Evolutionary conservation across 2,329 filamentous ascomycete genomes (phyloP), one percentile per base, ranked within the genome.

Genomic region (Talaromyces sp.): DNA sequence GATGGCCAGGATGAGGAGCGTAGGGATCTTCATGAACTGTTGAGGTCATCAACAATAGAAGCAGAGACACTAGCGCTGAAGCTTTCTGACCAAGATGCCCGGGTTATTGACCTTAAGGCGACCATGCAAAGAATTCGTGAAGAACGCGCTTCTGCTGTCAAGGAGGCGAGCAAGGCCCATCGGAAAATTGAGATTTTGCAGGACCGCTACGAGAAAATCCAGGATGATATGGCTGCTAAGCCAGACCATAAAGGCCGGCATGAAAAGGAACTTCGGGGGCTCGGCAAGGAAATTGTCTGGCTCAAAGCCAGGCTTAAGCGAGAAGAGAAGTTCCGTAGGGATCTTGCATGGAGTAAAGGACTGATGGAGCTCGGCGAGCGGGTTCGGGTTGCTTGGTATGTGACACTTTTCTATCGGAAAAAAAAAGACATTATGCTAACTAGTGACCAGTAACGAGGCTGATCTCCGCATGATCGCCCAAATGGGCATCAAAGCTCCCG

Each of bases 241-340:
- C 68, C 67, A 76, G 68, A 79, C 78, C 67, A 78, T 80, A 73
- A 79, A 70, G 67, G 73, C 71, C 68, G 75, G 66, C 70, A 81
- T 72, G 81, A 83, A 56, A 87, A 89, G 53, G 87, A 92, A 69
- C 86, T 97, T 59, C 86, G 88, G 67, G 94, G 94, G 18, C 83
- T 98, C 72, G 85, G 87, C 59, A 90, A 95, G 78, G 93, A 98
- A 77, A 94, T 98, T 73, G 86, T 92, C 70, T 98, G 91, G 87
- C 86, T 98, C 74, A 87, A 92, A 69, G 91, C 91, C 1, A 87
- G 89, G 58, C 90, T 90, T 79, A 84, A 86, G 72, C 85, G 95
- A 34, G 94, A 97, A 76, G 87, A 91, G 68, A 86, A 85, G 57
- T 88, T 98, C 77, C 85, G 95, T 50, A 83, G 85, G 65, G 91